These are phyloP conservation scores for Volvox reticuliferus DNA, from an alignment of 139 green algal species.

Conservation along the genomic window DNA sequence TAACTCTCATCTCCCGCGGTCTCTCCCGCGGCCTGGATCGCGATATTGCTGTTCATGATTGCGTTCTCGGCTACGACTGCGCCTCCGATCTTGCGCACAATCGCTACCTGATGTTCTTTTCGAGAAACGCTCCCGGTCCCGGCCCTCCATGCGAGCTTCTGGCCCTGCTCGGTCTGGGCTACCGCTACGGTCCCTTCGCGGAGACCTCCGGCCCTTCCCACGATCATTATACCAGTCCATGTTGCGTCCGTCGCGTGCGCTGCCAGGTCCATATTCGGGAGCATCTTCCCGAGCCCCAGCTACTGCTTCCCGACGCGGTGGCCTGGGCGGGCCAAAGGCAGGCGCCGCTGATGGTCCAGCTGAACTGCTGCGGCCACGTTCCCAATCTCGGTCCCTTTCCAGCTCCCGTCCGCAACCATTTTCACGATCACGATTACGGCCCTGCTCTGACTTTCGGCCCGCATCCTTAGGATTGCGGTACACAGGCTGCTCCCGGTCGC, in stretches of 20 bases:
- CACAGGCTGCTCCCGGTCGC: background rate
- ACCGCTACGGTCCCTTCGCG: background rate
- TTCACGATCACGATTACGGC: background rate
- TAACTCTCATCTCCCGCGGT: background rate
- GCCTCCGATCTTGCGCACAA: background rate
- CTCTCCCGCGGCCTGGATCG: background rate
- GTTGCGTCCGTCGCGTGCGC: background rate
- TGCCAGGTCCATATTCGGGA: background rate
- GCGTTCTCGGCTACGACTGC: background rate
- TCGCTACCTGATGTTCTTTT: background rate
- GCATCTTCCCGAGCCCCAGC: background rate
- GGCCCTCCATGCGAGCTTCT: background rate
- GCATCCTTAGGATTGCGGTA: background rate
- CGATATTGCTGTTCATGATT: background rate
- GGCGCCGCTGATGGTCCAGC: background rate
- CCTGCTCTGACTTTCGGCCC: background rate
- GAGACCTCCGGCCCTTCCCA: background rate
- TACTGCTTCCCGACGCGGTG: background rate
- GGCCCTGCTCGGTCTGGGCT: background rate
- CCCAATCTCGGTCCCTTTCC: background rate
- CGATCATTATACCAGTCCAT: background rate
- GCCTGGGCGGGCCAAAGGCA: conserved; percentile 30
- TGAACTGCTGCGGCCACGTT: background rate
- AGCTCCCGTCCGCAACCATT: background rate
- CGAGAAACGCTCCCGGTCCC: background rate